phyloP scores from a whole-genome alignment of 2,329 filamentous ascomycete species.

The Fusarium burgessii region DNA sequence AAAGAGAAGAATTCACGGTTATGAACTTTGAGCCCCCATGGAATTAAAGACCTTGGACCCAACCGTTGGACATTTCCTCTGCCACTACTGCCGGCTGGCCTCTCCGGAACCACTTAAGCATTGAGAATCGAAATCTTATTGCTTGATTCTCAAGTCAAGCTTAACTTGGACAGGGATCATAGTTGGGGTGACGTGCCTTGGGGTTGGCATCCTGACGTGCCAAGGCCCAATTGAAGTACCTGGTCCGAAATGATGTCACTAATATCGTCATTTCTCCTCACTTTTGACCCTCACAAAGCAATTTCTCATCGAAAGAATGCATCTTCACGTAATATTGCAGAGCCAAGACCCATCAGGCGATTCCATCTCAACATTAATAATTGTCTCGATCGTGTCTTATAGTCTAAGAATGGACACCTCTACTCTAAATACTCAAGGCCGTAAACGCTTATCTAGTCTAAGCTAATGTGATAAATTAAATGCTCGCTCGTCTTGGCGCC shows the following conservation, averaged over 20 bases:
- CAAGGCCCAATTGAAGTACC: constrained; percentile 8
- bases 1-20: constrained; percentile 1
- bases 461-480: constrained; percentile 58
- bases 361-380: not conserved
- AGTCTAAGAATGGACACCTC: not conserved
- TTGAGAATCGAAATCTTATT: constrained; percentile 2
- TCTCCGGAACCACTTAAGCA: constrained; percentile 14
- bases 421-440: constrained; percentile 4
- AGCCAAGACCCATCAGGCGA: constrained; percentile 5
- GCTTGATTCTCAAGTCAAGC: constrained; percentile 14
- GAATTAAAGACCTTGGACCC: not conserved
- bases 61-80: constrained; percentile 8
- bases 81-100: constrained; percentile 8
- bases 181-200: constrained; percentile 18
- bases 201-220: constrained; percentile 15
- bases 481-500: constrained; percentile 82
- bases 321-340: constrained; percentile 19
- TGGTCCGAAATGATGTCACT: constrained; percentile 42
- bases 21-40: constrained; percentile 10
- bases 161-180: constrained; percentile 22
- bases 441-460: not conserved
- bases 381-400: constrained; percentile 7
- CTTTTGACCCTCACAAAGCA: constrained; percentile 5
- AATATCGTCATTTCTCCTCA: constrained; percentile 31
- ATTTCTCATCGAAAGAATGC: constrained; percentile 13